Conservation (phyloP, 306 rosid genomes). For the Oemleria cerasiformis region DNA sequence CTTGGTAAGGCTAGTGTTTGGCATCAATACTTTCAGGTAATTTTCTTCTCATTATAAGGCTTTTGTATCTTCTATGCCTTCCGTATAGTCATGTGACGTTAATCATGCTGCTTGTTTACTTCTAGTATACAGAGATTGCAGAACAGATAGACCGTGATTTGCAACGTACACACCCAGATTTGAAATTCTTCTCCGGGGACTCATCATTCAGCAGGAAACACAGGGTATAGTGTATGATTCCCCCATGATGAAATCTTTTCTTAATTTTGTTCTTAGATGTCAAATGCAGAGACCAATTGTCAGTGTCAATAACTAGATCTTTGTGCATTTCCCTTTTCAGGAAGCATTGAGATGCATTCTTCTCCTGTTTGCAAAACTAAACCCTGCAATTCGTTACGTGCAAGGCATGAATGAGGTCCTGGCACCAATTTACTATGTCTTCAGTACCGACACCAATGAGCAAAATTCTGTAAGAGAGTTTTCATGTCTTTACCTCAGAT, state of each 20-base stretch:
- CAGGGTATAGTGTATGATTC: conserved; percentile 58
- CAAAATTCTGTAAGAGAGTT: conserved; percentile 58
- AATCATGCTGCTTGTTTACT: conserved; percentile 16
- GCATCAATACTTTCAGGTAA: conserved; percentile 65
- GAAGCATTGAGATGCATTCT: conserved; percentile 82
- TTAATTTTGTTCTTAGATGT: not conserved
- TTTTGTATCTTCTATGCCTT: conserved; percentile 11
- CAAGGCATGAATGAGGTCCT: conserved; percentile 95
- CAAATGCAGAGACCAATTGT: not conserved
- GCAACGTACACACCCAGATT: conserved; percentile 73
- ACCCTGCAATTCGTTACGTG: conserved; percentile 78
- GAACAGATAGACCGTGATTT: conserved; percentile 85
- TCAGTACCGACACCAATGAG: conserved; percentile 54
- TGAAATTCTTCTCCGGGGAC: conserved; percentile 69
- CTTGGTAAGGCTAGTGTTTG: conserved; percentile 65
- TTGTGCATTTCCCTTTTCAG: conserved; percentile 37
- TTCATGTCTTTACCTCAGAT: conserved; percentile 1
- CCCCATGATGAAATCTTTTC: conserved; percentile 1
- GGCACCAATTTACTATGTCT: conserved; percentile 74
- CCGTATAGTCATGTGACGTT: not conserved
- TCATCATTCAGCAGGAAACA: conserved; percentile 56
- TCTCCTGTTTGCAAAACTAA: conserved; percentile 66
- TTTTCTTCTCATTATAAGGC: conserved; percentile 29
- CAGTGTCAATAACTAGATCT: conserved; percentile 1
- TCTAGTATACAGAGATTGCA: conserved; percentile 61